Evolutionary conservation across 2,329 filamentous ascomycete genomes (phyloP).

Genomic region (Colletotrichum chlorophyti): DNA sequence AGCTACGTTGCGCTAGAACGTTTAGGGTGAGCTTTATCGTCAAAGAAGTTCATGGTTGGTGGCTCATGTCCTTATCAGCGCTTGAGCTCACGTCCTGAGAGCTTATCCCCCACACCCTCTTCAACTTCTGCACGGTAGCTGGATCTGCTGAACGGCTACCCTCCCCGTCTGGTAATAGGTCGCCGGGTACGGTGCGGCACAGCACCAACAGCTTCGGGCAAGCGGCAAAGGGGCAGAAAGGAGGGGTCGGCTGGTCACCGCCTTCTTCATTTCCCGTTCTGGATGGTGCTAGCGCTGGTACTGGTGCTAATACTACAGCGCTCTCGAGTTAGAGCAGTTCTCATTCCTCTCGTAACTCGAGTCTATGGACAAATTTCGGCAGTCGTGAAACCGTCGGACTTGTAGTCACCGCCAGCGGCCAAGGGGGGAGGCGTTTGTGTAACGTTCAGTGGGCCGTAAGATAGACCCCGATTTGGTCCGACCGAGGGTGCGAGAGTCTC

Average conservation of each 20-base stretch:
- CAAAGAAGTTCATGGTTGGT: constrained; percentile 4
- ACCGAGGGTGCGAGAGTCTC: neutral
- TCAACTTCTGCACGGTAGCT: neutral
- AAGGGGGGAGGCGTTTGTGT: constrained; percentile 19
- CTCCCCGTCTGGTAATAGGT: neutral
- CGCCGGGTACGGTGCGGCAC: neutral
- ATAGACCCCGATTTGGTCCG: constrained; percentile 8
- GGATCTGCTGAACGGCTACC: neutral
- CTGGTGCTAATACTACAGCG: too few species aligned
- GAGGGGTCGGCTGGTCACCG: neutral
- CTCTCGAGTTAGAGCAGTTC: too few species aligned
- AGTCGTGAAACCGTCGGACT: constrained; percentile 7
- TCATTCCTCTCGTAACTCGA: constrained; percentile 1
- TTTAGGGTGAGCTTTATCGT: constrained; percentile 25
- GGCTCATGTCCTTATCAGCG: constrained; percentile 23
- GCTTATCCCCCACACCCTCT: constrained; percentile 26
- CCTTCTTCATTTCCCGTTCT: neutral
- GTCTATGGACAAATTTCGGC: too few species aligned
- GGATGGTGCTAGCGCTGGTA: too few species aligned
- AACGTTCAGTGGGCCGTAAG: constrained; percentile 17
- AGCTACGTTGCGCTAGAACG: constrained; percentile 7
- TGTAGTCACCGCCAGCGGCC: constrained; percentile 15
- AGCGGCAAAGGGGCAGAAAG: constrained; percentile 12
- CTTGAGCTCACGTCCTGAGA: constrained; percentile 16
- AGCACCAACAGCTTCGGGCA: neutral